A percentile compares a stretch with the other conserved stretches of the same genome.
Evolutionary conservation across 192 early-diverging fungal species (phyloP).

Genomic region (Phycomyces nitens): DNA sequence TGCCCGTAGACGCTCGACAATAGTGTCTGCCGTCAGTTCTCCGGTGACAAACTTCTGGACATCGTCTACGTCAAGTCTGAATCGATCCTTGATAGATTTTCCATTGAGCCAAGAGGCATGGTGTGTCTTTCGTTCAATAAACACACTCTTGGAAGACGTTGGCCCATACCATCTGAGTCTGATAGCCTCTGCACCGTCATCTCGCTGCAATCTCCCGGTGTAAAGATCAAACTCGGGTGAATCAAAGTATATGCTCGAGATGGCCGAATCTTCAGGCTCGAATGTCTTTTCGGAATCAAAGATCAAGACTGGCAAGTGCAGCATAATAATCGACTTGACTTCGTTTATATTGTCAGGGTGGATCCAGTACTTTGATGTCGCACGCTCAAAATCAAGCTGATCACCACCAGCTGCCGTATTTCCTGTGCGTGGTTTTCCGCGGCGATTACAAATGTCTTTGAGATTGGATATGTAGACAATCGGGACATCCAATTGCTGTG

Average conservation of each 20-base stretch:
- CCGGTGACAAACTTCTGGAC: constrained; percentile 72
- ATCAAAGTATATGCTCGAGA: constrained; percentile 90
- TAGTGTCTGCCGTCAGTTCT: constrained; percentile 52
- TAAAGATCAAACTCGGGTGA: constrained; percentile 83
- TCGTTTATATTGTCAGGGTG: constrained; percentile 87
- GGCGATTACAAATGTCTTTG: not conserved
- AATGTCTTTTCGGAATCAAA: constrained; percentile 50
- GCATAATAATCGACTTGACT: constrained; percentile 82
- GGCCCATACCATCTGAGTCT: constrained; percentile 75
- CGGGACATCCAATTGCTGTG: constrained; percentile 1
- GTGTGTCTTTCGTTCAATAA: constrained; percentile 87
- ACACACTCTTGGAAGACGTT: constrained; percentile 61
- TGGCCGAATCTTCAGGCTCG: constrained; percentile 56
- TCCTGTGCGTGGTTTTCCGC: not conserved
- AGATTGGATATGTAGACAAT: not conserved
- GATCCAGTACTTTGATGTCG: constrained; percentile 71
- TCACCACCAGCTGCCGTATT: constrained; percentile 11
- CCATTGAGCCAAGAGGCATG: constrained; percentile 55
- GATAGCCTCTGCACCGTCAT: constrained; percentile 75
- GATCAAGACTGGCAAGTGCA: constrained; percentile 78
- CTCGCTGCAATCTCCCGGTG: constrained; percentile 71
- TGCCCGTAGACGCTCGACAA: constrained; percentile 61
- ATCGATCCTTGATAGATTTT: constrained; percentile 68
- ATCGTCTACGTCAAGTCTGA: constrained; percentile 77
- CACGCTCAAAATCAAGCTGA: constrained; percentile 52